These are phyloP conservation scores for Kernera saxatilis DNA, from an alignment of 345 rosid species.

Conservation along the genomic window DNA sequence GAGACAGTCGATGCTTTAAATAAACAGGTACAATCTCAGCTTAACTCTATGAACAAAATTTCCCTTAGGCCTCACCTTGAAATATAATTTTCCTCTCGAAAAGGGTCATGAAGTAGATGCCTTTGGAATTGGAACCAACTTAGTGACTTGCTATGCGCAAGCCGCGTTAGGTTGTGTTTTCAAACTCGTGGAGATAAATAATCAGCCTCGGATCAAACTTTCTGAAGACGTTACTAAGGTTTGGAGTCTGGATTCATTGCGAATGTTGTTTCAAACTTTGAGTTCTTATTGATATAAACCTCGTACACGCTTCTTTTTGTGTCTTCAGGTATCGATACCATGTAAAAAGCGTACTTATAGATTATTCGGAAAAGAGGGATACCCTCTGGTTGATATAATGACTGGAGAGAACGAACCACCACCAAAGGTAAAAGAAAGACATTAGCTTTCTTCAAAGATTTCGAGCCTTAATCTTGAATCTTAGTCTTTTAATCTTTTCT, in stretches of 20 bases:
- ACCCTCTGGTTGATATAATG: constrained; percentile 92
- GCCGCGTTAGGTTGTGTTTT: constrained; percentile 96
- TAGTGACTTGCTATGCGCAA: constrained; percentile 93
- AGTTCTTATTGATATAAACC: neutral
- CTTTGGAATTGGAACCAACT: constrained; percentile 85
- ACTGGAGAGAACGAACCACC: constrained; percentile 84
- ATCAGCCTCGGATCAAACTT: constrained; percentile 92
- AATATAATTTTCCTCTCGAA: neutral
- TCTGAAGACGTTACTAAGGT: constrained; percentile 99
- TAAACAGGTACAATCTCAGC: constrained; percentile 59
- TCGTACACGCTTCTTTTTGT: neutral
- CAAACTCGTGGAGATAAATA: constrained; percentile 92
- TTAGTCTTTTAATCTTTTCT: neutral
- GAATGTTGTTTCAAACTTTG: neutral
- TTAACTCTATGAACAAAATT: neutral
- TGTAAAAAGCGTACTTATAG: constrained; percentile 77
- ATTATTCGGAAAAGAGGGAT: constrained; percentile 86
- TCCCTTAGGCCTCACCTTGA: neutral
- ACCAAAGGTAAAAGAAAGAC: constrained; percentile 52
- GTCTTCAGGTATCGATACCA: constrained; percentile 78
- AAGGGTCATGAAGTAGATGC: constrained; percentile 97
- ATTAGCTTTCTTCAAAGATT: neutral
- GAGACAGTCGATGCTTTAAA: constrained; percentile 94
- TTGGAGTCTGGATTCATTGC: neutral
- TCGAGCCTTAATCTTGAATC: neutral